A percentile compares a stretch with the other conserved stretches of the same genome.
phyloP scores from a whole-genome alignment of 192 early-diverging fungal species.

The Entomortierella lignicola region DNA sequence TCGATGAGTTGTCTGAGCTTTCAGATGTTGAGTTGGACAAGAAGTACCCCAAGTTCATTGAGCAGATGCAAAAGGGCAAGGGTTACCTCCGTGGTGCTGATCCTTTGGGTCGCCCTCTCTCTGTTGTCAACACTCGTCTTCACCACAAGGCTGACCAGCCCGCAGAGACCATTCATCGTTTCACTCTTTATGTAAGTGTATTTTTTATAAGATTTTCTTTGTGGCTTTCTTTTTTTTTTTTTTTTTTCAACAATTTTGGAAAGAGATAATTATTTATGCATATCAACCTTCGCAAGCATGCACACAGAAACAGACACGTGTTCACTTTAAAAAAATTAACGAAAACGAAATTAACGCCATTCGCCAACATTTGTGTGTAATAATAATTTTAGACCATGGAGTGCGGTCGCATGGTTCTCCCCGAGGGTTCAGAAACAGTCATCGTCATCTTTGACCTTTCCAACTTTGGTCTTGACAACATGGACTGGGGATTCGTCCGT shows the following conservation, averaged over 20 bases:
- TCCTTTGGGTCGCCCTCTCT: constrained; percentile 60
- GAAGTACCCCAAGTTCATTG: constrained; percentile 49
- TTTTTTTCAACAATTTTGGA: too few species aligned
- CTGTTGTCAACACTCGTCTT: constrained; percentile 59
- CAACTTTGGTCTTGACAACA: constrained; percentile 82
- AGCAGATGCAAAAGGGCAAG: constrained; percentile 62
- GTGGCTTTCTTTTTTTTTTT: too few species aligned
- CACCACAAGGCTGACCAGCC: constrained; percentile 71
- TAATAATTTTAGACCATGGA: constrained; percentile 27
- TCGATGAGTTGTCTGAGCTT: constrained; percentile 61
- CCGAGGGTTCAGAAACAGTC: constrained; percentile 68
- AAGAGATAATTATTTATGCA: neutral
- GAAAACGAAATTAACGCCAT: too few species aligned
- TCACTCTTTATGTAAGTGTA: constrained; percentile 78
- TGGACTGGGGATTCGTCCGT: constrained; percentile 69
- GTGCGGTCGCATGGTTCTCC: constrained; percentile 55
- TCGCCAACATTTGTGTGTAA: too few species aligned
- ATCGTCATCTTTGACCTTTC: constrained; percentile 86
- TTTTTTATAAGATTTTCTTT: too few species aligned
- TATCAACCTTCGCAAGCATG: too few species aligned
- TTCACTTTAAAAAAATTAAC: too few species aligned
- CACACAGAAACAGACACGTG: neutral
- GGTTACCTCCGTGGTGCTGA: constrained; percentile 63
- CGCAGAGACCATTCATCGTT: constrained; percentile 71
- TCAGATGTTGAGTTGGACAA: constrained; percentile 60